These are phyloP conservation scores for Nitzschia sp. DNA, from an alignment of 108 stramenopile genomes.

Conservation along the genomic window DNA sequence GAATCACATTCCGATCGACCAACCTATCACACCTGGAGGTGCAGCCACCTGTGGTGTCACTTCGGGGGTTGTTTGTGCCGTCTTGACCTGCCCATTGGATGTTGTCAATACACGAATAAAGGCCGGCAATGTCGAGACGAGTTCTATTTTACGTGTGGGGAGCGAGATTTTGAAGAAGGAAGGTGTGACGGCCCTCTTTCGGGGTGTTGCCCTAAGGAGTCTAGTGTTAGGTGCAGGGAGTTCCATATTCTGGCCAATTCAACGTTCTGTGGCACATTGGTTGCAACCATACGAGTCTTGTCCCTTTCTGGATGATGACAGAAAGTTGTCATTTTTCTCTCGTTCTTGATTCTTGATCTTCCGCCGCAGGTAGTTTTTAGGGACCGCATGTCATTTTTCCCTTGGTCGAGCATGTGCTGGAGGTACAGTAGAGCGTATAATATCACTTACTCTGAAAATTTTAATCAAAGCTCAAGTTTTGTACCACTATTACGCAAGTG, in stretches of 20 bases:
- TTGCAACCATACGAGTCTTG: conserved; percentile 5
- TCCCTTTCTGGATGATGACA: neutral
- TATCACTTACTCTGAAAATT: too few relatives aligned
- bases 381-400: too few relatives aligned
- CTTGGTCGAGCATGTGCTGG: too few relatives aligned
- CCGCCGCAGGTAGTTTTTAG: too few relatives aligned
- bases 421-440: too few relatives aligned
- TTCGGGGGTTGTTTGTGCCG: conserved; percentile 27
- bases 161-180: conserved; percentile 7
- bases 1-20: neutral
- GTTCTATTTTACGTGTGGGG: conserved; percentile 12
- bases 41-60: conserved; percentile 21
- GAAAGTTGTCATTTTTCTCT: too few relatives aligned
- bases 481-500: too few relatives aligned
- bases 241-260: conserved; percentile 38
- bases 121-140: neutral
- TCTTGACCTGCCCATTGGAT: conserved; percentile 33
- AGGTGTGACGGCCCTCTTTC: conserved; percentile 25
- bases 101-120: conserved; percentile 34
- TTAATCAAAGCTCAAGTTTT: too few relatives aligned
- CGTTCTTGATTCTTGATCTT: too few relatives aligned
- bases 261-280: conserved; percentile 8
- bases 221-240: conserved; percentile 25
- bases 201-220: conserved; percentile 21
- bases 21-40: conserved; percentile 9